These are phyloP conservation scores for Pinus tabuliformis DNA, from an alignment of 75 land plant species.

Conservation along the genomic window DNA sequence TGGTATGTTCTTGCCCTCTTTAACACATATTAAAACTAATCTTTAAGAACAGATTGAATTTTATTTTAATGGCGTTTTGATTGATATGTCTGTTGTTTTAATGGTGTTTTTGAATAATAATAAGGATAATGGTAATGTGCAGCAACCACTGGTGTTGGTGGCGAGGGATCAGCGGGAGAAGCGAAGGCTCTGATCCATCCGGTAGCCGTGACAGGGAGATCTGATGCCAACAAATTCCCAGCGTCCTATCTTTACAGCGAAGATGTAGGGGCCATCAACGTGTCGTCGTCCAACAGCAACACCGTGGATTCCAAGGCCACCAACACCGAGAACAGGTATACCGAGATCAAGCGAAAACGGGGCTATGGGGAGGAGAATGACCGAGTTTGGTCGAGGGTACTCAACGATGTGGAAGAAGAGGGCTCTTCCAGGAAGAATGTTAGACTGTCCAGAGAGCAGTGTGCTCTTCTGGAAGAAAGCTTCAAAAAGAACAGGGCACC, in stretches of 20 bases:
- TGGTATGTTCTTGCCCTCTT: no score
- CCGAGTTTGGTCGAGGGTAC: slow-evolving; percentile 6
- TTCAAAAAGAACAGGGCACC: neutral
- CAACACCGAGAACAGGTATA: neutral
- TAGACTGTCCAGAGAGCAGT: no score
- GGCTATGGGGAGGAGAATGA: slow-evolving; percentile 5
- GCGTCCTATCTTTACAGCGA: neutral
- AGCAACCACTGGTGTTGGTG: no score
- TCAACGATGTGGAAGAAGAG: slow-evolving; percentile 40
- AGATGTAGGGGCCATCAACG: neutral
- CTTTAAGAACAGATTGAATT: no score
- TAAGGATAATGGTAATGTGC: no score
- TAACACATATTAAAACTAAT: no score
- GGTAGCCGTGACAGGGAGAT: neutral
- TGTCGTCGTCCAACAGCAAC: slow-evolving; percentile 20
- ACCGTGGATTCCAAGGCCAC: slow-evolving; percentile 14
- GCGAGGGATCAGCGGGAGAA: neutral
- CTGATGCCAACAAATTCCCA: neutral
- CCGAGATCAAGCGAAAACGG: slow-evolving; percentile 20
- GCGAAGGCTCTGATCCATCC: no score
- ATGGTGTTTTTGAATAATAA: no score
- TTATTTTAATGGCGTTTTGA: no score
- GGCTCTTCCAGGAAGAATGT: neutral
- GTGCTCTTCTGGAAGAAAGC: no score
- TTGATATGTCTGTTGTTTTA: no score